Conservation (phyloP, 2,329 filamentous ascomycete species). For the Chaetomium sp. region DNA sequence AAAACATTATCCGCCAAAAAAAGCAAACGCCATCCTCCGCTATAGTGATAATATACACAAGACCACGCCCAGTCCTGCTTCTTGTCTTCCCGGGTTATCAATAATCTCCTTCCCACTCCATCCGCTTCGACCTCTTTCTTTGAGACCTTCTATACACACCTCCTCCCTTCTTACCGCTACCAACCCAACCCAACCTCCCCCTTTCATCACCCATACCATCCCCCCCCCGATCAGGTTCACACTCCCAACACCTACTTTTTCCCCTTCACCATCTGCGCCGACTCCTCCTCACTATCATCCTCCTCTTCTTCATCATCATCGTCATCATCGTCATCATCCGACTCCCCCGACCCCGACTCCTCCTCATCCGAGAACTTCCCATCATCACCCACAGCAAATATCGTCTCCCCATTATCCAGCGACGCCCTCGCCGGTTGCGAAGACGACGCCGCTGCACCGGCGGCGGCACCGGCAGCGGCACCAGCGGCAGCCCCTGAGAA, state of each 20-base stretch:
- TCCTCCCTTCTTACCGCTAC: not conserved
- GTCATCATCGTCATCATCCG: slow-evolving; percentile 15
- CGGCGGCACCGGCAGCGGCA: not conserved
- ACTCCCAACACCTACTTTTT: slow-evolving; percentile 32
- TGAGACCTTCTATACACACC: too few relatives aligned
- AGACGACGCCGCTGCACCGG: slow-evolving; percentile 3
- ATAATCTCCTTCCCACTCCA: too few relatives aligned
- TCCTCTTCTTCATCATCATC: not conserved
- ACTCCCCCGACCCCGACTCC: slow-evolving; percentile 60
- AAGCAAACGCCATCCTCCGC: too few relatives aligned
- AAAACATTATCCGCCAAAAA: too few relatives aligned
- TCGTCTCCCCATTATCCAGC: slow-evolving; percentile 74
- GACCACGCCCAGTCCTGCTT: too few relatives aligned
- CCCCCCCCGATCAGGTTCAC: not conserved
- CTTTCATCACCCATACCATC: not conserved
- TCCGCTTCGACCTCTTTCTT: too few relatives aligned
- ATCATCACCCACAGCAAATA: slow-evolving; percentile 88
- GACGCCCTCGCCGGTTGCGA: slow-evolving; percentile 38
- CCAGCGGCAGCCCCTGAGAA: not conserved
- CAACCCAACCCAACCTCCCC: not conserved
- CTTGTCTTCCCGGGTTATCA: too few relatives aligned
- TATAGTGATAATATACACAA: too few relatives aligned
- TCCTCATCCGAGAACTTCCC: slow-evolving; percentile 74
- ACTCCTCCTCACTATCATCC: slow-evolving; percentile 40
- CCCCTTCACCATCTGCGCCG: slow-evolving; percentile 42